A percentile compares a stretch with the other conserved stretches of the same genome.
These are phyloP conservation scores for Ophiostoma populinum DNA, from an alignment of 2,329 filamentous ascomycete genomes.

Conservation along the genomic window DNA sequence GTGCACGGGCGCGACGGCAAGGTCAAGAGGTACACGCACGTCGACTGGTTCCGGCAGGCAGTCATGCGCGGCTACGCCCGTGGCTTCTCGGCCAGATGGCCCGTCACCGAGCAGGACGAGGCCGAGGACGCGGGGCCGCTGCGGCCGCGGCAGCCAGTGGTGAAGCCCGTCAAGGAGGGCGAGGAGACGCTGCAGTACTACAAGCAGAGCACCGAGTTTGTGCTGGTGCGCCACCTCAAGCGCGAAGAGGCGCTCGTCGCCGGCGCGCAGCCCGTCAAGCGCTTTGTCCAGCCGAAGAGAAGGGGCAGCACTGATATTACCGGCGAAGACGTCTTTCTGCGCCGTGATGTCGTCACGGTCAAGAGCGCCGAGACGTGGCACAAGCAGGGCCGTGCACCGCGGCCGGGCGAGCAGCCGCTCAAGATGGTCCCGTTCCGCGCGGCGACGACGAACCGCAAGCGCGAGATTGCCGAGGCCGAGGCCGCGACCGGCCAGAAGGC, in stretches of 20 bases:
- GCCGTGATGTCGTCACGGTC: constrained; percentile 66
- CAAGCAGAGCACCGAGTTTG: constrained; percentile 71
- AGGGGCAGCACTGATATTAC: background rate
- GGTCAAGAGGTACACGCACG: constrained; percentile 55
- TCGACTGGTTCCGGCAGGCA: constrained; percentile 68
- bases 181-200: constrained; percentile 77
- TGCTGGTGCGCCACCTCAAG: constrained; percentile 70
- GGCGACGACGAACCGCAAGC: constrained; percentile 70
- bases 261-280: constrained; percentile 49
- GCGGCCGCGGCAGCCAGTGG: constrained; percentile 52
- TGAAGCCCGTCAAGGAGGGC: constrained; percentile 55
- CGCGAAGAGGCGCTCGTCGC: constrained; percentile 76
- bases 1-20: constrained; percentile 65
- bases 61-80: constrained; percentile 57
- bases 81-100: constrained; percentile 25
- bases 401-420: constrained; percentile 52
- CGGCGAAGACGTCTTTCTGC: constrained; percentile 57
- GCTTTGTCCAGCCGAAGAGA: constrained; percentile 48
- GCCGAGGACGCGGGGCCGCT: constrained; percentile 65
- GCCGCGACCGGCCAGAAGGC: constrained; percentile 66
- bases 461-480: constrained; percentile 77
- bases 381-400: constrained; percentile 74
- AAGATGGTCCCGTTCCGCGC: constrained; percentile 84
- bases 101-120: constrained; percentile 56
- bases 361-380: constrained; percentile 96